phyloP scores from a whole-genome alignment of 148 eudicot species.

The Dysphania ambrosioides region DNA sequence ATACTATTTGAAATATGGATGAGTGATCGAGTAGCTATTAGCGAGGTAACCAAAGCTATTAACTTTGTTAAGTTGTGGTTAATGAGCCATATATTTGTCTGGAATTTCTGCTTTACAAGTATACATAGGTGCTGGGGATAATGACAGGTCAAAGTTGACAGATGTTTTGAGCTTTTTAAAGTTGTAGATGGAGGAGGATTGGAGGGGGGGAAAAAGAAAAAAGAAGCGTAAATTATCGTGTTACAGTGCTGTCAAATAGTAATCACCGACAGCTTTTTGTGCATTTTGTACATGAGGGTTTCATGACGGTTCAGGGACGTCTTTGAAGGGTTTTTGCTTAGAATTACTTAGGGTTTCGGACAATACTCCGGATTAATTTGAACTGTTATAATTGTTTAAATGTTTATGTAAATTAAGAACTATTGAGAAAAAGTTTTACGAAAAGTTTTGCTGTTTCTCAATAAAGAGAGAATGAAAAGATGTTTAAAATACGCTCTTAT shows the following conservation, averaged over 20 bases:
- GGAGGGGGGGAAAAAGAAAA: background rate
- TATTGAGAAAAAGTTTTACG: too few species aligned
- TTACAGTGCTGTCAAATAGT: slow-evolving; percentile 4
- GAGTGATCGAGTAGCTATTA: background rate
- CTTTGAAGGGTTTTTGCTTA: background rate
- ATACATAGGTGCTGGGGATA: background rate
- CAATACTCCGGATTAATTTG: too few species aligned
- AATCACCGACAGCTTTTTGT: slow-evolving; percentile 29
- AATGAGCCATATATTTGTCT: slow-evolving; percentile 16
- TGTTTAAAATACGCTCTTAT: too few species aligned
- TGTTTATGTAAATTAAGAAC: too few species aligned
- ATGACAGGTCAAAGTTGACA: background rate
- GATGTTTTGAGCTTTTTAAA: slow-evolving; percentile 14
- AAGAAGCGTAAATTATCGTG: slow-evolving; percentile 12
- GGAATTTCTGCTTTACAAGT: slow-evolving; percentile 14
- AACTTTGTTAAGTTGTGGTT: slow-evolving; percentile 7
- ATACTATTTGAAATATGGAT: background rate
- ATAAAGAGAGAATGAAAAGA: too few species aligned
- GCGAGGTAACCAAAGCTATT: background rate
- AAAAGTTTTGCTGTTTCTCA: too few species aligned
- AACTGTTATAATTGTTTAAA: too few species aligned
- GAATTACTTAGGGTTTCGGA: too few species aligned
- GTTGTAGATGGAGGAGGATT: background rate
- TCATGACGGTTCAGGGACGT: background rate
- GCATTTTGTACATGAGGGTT: background rate